Percentiles rank a stretch among this genome's conserved stretches.
phyloP scores from a whole-genome alignment of 73 alveolate species.

The Paramecium tetraurelia region DNA sequence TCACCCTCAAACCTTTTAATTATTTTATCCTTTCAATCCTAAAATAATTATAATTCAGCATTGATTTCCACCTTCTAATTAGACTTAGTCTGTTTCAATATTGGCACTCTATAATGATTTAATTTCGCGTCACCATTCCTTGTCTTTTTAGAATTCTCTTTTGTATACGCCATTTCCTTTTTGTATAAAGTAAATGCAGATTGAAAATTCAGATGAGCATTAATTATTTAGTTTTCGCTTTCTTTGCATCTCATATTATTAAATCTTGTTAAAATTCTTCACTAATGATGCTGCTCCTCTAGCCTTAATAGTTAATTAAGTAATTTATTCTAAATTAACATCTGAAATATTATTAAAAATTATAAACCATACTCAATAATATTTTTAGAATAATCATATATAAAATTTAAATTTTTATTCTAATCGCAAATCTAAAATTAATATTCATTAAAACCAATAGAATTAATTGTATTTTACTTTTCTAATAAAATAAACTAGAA shows the following conservation, averaged over 20 bases:
- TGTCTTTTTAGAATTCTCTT: not conserved
- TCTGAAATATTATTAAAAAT: not conserved
- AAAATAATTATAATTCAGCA: not conserved
- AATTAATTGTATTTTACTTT: too few relatives aligned
- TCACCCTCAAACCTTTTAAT: not conserved
- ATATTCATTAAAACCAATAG: not conserved
- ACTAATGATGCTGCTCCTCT: not conserved
- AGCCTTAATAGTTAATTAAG: not conserved
- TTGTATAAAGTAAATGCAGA: not conserved
- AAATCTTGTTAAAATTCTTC: not conserved
- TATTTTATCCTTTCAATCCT: not conserved
- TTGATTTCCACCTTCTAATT: not conserved
- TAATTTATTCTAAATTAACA: conserved; percentile 11
- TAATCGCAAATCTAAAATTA: not conserved
- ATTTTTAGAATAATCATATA: too few relatives aligned
- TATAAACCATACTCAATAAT: not conserved
- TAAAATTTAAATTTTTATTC: too few relatives aligned
- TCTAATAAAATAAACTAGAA: too few relatives aligned
- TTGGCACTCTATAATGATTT: not conserved
- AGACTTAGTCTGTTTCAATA: not conserved
- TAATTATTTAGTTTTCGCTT: not conserved
- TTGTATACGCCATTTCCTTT: not conserved
- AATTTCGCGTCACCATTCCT: not conserved
- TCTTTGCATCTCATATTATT: not conserved
- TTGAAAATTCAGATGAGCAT: not conserved